Conservation (phyloP, 1,284 basidiomycete genomes). For the Phellinidium pouzarii region DNA sequence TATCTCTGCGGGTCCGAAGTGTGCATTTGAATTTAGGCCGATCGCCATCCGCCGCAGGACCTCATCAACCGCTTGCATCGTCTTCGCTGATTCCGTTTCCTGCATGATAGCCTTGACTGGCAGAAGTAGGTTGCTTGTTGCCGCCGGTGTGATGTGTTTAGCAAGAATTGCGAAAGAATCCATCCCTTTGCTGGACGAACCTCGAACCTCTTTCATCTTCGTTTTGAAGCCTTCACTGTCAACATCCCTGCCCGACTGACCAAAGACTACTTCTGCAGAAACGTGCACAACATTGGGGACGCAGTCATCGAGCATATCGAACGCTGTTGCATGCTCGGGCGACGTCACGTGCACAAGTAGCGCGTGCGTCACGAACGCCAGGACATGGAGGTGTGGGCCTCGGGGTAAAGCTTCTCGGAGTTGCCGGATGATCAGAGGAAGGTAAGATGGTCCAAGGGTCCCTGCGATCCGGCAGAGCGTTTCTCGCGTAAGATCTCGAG, state of each 20-base stretch:
- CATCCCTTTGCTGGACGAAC: constrained; percentile 72
- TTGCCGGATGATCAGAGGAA: constrained; percentile 74
- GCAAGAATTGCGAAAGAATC: constrained; percentile 84
- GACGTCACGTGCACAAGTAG: constrained; percentile 77
- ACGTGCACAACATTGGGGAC: constrained; percentile 76
- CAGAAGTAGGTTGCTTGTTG: constrained; percentile 71
- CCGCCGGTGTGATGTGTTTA: constrained; percentile 65
- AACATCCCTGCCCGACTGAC: constrained; percentile 88
- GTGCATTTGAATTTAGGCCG: constrained; percentile 80
- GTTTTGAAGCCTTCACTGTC: constrained; percentile 90
- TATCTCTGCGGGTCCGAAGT: constrained; percentile 66
- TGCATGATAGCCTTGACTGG: constrained; percentile 86
- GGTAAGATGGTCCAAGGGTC: constrained; percentile 67
- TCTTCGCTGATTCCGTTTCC: constrained; percentile 76
- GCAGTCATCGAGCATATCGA: constrained; percentile 69
- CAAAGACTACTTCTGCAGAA: constrained; percentile 91
- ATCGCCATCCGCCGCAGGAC: constrained; percentile 77
- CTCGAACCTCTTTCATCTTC: constrained; percentile 85
- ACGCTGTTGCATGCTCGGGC: constrained; percentile 43
- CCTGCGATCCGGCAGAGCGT: constrained; percentile 81
- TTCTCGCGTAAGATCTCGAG: constrained; percentile 82
- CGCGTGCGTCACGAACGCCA: constrained; percentile 82
- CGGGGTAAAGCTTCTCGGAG: constrained; percentile 78
- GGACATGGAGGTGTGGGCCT: constrained; percentile 91
- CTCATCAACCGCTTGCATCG: constrained; percentile 87